phyloP scores from a whole-genome alignment of 495 filamentous ascomycete species.

The Hyaloscypha bicolor region DNA sequence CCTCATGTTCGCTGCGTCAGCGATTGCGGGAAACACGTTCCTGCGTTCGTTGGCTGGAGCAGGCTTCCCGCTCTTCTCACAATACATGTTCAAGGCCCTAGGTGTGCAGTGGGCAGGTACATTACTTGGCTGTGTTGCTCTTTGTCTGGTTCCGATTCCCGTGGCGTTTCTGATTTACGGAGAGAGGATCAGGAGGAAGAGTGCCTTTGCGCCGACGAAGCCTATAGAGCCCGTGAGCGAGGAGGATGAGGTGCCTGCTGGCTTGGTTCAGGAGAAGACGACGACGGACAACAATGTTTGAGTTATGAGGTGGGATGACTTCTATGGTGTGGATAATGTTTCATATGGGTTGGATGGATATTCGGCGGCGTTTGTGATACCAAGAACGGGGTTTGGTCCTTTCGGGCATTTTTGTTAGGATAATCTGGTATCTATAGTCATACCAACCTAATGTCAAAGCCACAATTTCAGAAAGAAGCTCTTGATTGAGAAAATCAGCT shows the following conservation, averaged over 20 bases:
- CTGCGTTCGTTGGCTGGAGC: slow-evolving; percentile 76
- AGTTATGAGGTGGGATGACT: slow-evolving; percentile 5
- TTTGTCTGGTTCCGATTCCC: slow-evolving; percentile 72
- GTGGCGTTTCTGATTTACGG: slow-evolving; percentile 67
- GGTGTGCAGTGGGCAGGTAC: slow-evolving; percentile 79
- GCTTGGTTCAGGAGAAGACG: not conserved
- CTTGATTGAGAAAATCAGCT: too few species aligned
- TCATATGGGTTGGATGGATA: slow-evolving; percentile 1
- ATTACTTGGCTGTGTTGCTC: slow-evolving; percentile 73
- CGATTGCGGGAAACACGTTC: slow-evolving; percentile 89
- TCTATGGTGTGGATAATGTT: not conserved
- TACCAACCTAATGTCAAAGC: not conserved
- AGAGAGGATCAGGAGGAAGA: slow-evolving; percentile 63
- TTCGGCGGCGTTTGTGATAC: not conserved
- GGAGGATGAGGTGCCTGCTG: slow-evolving; percentile 20
- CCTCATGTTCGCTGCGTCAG: slow-evolving; percentile 85
- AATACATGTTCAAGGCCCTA: slow-evolving; percentile 78
- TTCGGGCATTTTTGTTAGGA: not conserved
- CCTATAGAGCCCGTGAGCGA: slow-evolving; percentile 20
- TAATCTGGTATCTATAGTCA: not conserved
- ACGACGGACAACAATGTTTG: slow-evolving; percentile 10
- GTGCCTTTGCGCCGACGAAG: slow-evolving; percentile 65
- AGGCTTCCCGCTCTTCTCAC: slow-evolving; percentile 80
- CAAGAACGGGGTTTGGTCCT: not conserved
- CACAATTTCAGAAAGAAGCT: too few species aligned